phyloP scores from a whole-genome alignment of 2,329 filamentous ascomycete species.

The Immersiporthe knoxdaviesiana region DNA sequence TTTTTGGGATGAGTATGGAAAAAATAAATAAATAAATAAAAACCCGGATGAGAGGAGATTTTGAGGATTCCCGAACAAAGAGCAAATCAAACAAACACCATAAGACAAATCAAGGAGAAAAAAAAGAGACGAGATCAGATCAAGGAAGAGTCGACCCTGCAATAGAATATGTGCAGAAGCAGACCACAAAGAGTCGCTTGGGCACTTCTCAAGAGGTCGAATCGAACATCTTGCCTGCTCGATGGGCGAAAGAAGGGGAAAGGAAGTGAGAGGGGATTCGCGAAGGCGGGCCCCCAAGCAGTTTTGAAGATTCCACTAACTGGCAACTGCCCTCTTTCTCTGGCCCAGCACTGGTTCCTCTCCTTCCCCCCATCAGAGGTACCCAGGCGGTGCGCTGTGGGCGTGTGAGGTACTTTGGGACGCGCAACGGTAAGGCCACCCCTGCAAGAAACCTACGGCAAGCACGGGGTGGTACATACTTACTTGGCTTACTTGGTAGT shows the following conservation, averaged over 20 bases:
- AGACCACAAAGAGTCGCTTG: conserved; percentile 61
- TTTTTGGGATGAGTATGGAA: background rate
- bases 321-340: background rate
- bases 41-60: conserved; percentile 27
- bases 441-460: background rate
- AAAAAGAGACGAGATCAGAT: conserved; percentile 40
- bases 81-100: conserved; percentile 25
- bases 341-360: background rate
- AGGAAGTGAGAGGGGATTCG: conserved; percentile 35
- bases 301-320: conserved; percentile 40
- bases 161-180: conserved; percentile 45
- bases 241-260: conserved; percentile 50
- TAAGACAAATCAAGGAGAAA: conserved; percentile 32
- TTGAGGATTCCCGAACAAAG: conserved; percentile 8
- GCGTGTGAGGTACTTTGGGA: background rate
- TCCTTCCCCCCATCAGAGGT: background rate
- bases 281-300: conserved; percentile 37
- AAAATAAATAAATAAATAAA: background rate
- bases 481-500: too few species aligned
- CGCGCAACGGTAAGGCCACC: background rate
- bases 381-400: background rate
- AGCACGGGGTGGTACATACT: background rate
- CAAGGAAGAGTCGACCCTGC: conserved; percentile 21
- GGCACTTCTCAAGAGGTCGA: conserved; percentile 53
- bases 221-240: conserved; percentile 59